Evolutionary conservation across 1,139 yeast genomes (phyloP), one percentile per base, ranked within the genome.

Genomic region (Pichia sp.): DNA sequence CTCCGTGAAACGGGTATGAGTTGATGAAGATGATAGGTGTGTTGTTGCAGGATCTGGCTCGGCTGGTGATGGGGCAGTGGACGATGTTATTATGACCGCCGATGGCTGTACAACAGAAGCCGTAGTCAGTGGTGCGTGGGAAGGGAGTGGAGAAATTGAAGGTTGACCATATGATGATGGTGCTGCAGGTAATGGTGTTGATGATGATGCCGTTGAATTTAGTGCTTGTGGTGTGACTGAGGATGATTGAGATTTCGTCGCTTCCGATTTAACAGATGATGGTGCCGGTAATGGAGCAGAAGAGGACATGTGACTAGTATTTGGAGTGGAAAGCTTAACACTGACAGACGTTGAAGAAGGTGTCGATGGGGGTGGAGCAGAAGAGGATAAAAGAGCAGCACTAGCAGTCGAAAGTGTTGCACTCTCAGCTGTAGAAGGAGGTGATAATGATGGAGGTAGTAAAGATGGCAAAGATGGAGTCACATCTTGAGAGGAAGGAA

Each of bases 11-110:
- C 32, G 8, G 13, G 49, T 26, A n/a, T 47, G 26, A 8, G 50
- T 30, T 16, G 58, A 41, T 23, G 51, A 34, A n/a, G 40, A 43
- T 32, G 47, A 15, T 56, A 56, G 32, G 23, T 19, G 23, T 19
- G 56, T 10, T 16, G 53, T 5, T 6, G 44, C 44, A 26, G 49
- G 15, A 48, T 15, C 26, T 5, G 53, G 41, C 15, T 54, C 30
- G 8, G 51, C 15, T 42, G 45, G n/a, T 42, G 61, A 45, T 32
- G 49, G 19, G n/a, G 31, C 19, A 19, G 8, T 3, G 3, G 45
- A 19, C 1, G 7, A n/a, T n/a, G 16, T 19, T 6, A 13, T 11
- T 16, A 16, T 8, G 16, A 42, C 45, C 29, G 4, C 16, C 23
- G 45, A 42, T 16, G 8, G 30, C 16, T 23, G 30, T 3, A 16